Evolutionary conservation across 305 asterid species (phyloP), one percentile per base, ranked within the genome.

Genomic region (Plantago rigida): DNA sequence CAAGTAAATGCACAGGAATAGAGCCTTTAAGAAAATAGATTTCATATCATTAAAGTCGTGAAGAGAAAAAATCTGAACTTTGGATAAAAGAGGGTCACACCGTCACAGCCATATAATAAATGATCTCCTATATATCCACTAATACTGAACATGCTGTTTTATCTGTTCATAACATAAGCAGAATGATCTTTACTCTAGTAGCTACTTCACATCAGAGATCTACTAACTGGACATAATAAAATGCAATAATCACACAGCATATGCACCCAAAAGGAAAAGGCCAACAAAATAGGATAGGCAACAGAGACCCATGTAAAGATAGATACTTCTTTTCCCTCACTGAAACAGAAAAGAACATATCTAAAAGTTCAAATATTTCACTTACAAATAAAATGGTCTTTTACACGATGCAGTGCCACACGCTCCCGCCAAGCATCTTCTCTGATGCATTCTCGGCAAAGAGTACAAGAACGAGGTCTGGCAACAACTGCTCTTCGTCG

Each of bases 371-470:
- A 63, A 65, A 24, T 51, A 42, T 41, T 64, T 60, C 56, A 82
- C 97, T 91, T 83, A 86, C 98, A 91, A 66, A 87, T 84, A 79
- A 91, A 91, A 78, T 91, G 95, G 69, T 91, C 83, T 70, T 87
- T 91, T 61, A 88, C 91, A 34, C 96, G 93, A 24, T 83, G 77
- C 64, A 91, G 73, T 17, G 86, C 71, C 29, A 88, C 94, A 47
- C 66, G 75, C 69, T 84, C 73, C 49, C 84, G 89, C 97, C 97
- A 91, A 48, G 64, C 93, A 69, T 75, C 88, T 49, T 81, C 95
- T 71, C 90, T 73, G 65, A 84, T 79, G 82, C 98, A 88, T 83
- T 91, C 94, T 69, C 98, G 84, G 56, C 98, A 91, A 39, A 91
- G 94, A n/a, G 95, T 86, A 77, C 98, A 91, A 64, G 75, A 66